These are phyloP conservation scores for Sarocladiaceae sp. DNA, from an alignment of 2,329 filamentous ascomycete species.

Conservation along the genomic window DNA sequence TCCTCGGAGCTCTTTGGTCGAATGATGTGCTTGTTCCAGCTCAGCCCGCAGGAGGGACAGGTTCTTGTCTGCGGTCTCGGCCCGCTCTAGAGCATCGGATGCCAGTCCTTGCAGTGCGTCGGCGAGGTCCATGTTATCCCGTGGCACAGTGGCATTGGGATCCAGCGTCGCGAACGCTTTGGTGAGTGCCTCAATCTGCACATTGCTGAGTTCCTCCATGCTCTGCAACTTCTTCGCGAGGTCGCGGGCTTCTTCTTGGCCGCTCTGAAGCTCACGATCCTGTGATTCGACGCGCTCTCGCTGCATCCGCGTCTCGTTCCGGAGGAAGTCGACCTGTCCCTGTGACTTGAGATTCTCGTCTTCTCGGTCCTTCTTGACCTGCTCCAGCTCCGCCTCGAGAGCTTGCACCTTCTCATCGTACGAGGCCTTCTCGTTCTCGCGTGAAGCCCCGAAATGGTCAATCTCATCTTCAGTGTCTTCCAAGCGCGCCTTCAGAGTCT, in stretches of 20 bases:
- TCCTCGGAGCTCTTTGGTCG: slow-evolving; percentile 49
- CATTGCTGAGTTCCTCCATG: slow-evolving; percentile 47
- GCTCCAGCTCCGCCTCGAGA: slow-evolving; percentile 69
- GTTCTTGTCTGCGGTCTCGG: slow-evolving; percentile 56
- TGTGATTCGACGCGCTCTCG: slow-evolving; percentile 56
- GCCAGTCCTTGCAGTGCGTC: slow-evolving; percentile 56
- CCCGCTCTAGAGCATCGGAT: slow-evolving; percentile 55
- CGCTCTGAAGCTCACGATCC: slow-evolving; percentile 50
- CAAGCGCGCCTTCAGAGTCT: slow-evolving; percentile 67
- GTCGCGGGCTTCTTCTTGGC: slow-evolving; percentile 50
- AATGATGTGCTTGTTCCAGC: slow-evolving; percentile 54
- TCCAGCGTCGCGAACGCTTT: slow-evolving; percentile 57
- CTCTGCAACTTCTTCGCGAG: slow-evolving; percentile 46
- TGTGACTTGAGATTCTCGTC: slow-evolving; percentile 56
- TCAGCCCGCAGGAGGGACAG: slow-evolving; percentile 58
- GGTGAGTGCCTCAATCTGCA: slow-evolving; percentile 50
- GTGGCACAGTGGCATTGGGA: slow-evolving; percentile 46
- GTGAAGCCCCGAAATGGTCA: slow-evolving; percentile 75
- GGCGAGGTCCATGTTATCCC: slow-evolving; percentile 53
- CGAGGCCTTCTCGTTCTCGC: slow-evolving; percentile 73
- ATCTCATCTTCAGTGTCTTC: slow-evolving; percentile 93
- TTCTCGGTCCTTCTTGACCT: slow-evolving; percentile 50
- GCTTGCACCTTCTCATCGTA: slow-evolving; percentile 64
- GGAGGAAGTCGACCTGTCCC: slow-evolving; percentile 58
- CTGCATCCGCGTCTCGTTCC: slow-evolving; percentile 56